Base-by-base conservation (phyloP, 306 rosid species). In the Cucurbita maxima region DNA sequence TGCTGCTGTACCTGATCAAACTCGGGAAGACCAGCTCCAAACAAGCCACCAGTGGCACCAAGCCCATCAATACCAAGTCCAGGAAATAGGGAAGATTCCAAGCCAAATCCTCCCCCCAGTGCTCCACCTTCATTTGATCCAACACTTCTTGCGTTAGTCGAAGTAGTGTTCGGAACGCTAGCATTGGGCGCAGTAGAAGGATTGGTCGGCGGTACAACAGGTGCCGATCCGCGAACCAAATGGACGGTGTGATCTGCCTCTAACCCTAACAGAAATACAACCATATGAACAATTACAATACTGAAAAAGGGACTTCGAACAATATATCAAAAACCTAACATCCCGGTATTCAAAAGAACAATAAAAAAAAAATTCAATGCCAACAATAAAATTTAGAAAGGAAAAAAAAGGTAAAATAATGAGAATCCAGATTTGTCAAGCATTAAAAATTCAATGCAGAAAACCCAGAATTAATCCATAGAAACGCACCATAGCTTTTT, bases 241-340 rank as follows among this genome's bases (percentile, higher is more conserved):
- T 91, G 97, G 41, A 91, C 81, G 30, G 96, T 86, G 71, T 87
- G 97, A 83, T 91, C 93, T 30, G 91, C 85, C 85, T 89, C 96
- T 88, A 91, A 82, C 80, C 97, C 96, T 91, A 74, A 60, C 25
- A 75, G 30, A 58, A 45, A 43, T 36, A 51, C 52, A 0, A 58
- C 30, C 18, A 41, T 10, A 48, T 16, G 16, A 34, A 47, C 45
- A 58, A 47, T 74, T 56, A 6, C 51, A 0, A 8, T 10, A 36
- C 18, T 48, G 30, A 52, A 74, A 58, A 56, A 41, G 52, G 37
- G 30, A 58, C 45, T 25, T 58, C 22, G 16, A 6, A 6, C 43
- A 40, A 73, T 44, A 74, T 14, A 43, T 57, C 38, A 30, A 36
- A 40, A 19, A 43, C 48, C 53, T 45, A 47, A 20, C 40, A 44